Evolutionary conservation across 495 filamentous ascomycete genomes (phyloP).

Genomic region (Chaetomium cochliodes): DNA sequence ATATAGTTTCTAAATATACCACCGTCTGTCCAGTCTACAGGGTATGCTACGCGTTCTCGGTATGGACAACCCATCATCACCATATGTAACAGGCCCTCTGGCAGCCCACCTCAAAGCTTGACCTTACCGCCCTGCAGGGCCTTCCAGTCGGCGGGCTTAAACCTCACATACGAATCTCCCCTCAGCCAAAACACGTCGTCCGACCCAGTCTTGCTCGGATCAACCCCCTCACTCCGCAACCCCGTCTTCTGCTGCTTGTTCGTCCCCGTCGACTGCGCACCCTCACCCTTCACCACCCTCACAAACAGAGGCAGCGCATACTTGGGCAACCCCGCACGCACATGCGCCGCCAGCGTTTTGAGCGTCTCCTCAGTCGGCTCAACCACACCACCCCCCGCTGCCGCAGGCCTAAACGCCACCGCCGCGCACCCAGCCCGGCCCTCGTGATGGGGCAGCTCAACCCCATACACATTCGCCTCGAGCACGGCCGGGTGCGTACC

Average conservation of each 20-base stretch:
- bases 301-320: conserved; percentile 81
- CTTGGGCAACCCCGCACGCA: conserved; percentile 57
- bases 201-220: conserved; percentile 55
- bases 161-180: conserved; percentile 64
- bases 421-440: conserved; percentile 84
- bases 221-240: conserved; percentile 70
- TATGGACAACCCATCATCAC: not conserved
- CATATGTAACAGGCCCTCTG: too few relatives aligned
- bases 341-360: conserved; percentile 59
- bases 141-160: conserved; percentile 66
- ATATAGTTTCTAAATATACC: too few relatives aligned
- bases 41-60: not conserved
- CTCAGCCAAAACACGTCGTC: conserved; percentile 69
- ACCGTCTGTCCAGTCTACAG: too few relatives aligned
- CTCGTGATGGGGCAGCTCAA: conserved; percentile 77
- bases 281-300: conserved; percentile 53
- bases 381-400: conserved; percentile 29
- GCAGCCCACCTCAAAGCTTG: conserved; percentile 55
- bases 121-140: conserved; percentile 64
- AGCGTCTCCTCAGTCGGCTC: conserved; percentile 46
- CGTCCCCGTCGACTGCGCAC: conserved; percentile 70
- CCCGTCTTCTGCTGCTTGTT: conserved; percentile 82
- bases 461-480: conserved; percentile 89
- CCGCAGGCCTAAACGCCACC: conserved; percentile 51
- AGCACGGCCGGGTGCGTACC: conserved; percentile 63